A percentile compares a stretch with the other conserved stretches of the same genome.
Evolutionary conservation across 805 yeast genomes (phyloP).

Genomic region (Dipodascus geniculatus): DNA sequence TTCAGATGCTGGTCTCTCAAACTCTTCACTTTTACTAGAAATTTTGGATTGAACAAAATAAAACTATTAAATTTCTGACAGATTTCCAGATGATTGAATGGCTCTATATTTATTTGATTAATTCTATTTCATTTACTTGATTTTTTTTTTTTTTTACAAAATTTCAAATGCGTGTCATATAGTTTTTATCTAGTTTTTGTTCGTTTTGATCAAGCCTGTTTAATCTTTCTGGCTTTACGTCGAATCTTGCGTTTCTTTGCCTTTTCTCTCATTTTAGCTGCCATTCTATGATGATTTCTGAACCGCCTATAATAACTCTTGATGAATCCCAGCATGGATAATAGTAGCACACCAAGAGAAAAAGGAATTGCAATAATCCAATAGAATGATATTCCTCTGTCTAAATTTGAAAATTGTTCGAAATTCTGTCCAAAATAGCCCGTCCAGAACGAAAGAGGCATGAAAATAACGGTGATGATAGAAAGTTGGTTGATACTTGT

Average conservation of each 20-base stretch:
- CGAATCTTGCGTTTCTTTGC: neutral
- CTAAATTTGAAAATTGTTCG: conserved; percentile 30
- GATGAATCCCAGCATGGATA: conserved; percentile 19
- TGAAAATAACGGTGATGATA: conserved; percentile 44
- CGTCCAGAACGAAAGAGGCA: conserved; percentile 49
- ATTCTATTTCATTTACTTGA: neutral
- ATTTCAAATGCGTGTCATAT: conserved; percentile 1
- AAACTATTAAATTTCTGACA: neutral
- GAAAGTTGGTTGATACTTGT: conserved; percentile 44
- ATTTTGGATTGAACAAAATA: conserved; percentile 23
- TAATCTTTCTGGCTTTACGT: neutral
- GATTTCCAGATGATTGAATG: neutral
- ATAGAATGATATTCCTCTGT: conserved; percentile 31
- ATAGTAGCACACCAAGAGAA: conserved; percentile 18
- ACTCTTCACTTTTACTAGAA: conserved; percentile 71
- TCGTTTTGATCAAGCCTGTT: neutral
- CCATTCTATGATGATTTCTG: neutral
- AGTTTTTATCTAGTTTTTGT: neutral
- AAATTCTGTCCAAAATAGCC: conserved; percentile 54
- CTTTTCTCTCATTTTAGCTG: conserved; percentile 14
- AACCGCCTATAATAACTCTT: conserved; percentile 1
- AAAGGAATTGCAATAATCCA: conserved; percentile 37
- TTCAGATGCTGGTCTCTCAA: conserved; percentile 65
- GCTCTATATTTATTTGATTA: conserved; percentile 2
- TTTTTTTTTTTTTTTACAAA: neutral